Evolutionary conservation across 1,284 basidiomycete genomes (phyloP), one percentile per base, ranked within the genome.

Genomic region (Serendipita sp.): DNA sequence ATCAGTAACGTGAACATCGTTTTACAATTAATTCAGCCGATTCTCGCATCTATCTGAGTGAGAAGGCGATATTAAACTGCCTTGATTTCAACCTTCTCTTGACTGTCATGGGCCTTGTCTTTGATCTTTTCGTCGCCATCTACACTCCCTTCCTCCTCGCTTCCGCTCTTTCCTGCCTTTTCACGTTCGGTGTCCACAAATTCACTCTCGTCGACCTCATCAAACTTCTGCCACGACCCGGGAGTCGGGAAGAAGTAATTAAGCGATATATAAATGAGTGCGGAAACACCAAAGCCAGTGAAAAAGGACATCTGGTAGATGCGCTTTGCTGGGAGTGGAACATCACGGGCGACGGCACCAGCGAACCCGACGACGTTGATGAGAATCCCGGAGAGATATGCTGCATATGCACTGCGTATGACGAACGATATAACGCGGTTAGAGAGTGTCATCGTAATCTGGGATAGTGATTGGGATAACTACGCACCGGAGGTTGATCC

Each of bases 331-430:
- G 79, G 79, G 30, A 84, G 68, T 3, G 83, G 81, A 5, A 89
- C 64, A 60, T 53, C 67, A 13, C 38, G 38, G 13, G 38, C 38
- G 49, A 68, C 66, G 26, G 82, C 83, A 50, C 85, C 81, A 6
- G 82, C 81, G 70, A 87, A 83, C 15, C 83, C 89, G 29, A 90
- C 84, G 6, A 89, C 83, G 70, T 91, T 92, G 74, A 91, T 86
- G 22, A 87, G 77, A 66, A 93, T 88, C 17, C 91, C 89, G 15
- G 83, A 72, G 61, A 88, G 76, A 71, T 91, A 87, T 0, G 84
- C 84, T 0, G 77, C 78, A 65, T 87, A 88, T 1, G 86, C 87
- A 12, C 85, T 84, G 67, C 3, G 22, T 10, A 13, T 53, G 22
- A 53, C n/a, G n/a, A 44, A 13, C 2, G 29, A 15, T 43, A 10